Evolutionary conservation across 306 rosid species (phyloP).

Genomic region (Cucumis hystrix): DNA sequence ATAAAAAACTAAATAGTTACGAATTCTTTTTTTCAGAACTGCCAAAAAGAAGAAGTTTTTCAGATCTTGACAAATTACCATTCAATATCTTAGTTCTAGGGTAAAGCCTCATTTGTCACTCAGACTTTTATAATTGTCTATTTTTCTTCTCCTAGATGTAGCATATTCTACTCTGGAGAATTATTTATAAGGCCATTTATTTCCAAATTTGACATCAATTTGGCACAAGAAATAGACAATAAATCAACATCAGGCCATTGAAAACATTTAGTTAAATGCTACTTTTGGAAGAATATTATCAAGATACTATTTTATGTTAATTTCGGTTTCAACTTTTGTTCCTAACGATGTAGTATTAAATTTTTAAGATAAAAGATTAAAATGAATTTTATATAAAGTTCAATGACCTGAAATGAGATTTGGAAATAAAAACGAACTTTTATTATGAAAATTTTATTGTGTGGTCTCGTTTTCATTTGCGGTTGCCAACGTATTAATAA

Average conservation of each 20-base stretch:
- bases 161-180: not conserved
- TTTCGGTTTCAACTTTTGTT: not conserved
- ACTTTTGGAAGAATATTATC: not conserved
- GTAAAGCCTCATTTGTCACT: not conserved
- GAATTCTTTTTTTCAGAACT: not conserved
- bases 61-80: not conserved
- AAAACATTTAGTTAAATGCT: not conserved
- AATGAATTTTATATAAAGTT: not conserved
- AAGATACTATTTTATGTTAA: not conserved
- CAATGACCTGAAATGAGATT: not conserved
- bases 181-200: not conserved
- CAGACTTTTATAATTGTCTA: not conserved
- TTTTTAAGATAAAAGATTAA: not conserved
- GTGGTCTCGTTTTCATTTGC: not conserved
- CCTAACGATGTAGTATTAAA: not conserved
- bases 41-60: not conserved
- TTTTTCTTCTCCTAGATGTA: not conserved
- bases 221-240: not conserved
- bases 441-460: not conserved
- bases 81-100: not conserved
- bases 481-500: not conserved
- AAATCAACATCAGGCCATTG: not conserved
- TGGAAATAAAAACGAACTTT: not conserved
- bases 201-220: not conserved
- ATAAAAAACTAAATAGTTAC: too few species aligned